Evolutionary conservation across 202 grass and related monocot species (phyloP).

Genomic region (Zoysia matrella): DNA sequence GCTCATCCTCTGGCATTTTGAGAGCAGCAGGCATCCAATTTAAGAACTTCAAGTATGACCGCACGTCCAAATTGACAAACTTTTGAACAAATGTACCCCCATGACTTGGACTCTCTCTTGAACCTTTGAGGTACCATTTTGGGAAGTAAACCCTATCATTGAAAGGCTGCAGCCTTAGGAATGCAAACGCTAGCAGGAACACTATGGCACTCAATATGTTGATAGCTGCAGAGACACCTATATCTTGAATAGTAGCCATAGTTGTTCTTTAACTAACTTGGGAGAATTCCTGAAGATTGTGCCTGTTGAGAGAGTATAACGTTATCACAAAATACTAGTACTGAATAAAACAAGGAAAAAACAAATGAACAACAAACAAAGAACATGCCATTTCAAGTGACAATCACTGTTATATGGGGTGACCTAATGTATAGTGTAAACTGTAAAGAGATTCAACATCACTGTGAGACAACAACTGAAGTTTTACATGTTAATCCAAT

Average conservation of each 20-base stretch:
- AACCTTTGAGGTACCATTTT: constrained; percentile 56
- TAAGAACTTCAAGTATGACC: constrained; percentile 88
- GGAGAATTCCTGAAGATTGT: constrained; percentile 17
- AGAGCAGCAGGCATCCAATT: constrained; percentile 46
- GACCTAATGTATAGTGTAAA: background rate
- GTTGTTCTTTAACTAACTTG: constrained; percentile 44
- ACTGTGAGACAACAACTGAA: constrained; percentile 1
- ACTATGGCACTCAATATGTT: constrained; percentile 75
- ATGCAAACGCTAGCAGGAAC: constrained; percentile 93
- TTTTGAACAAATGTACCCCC: constrained; percentile 72
- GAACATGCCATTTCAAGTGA: no score
- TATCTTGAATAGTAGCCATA: constrained; percentile 81
- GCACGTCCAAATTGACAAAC: constrained; percentile 94
- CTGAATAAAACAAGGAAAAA: constrained; percentile 4
- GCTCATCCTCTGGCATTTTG: constrained; percentile 92
- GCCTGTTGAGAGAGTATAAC: constrained; percentile 25
- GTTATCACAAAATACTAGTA: background rate
- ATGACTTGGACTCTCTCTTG: constrained; percentile 79
- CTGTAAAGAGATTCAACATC: background rate
- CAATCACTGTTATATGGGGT: background rate
- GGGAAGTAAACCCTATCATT: constrained; percentile 82
- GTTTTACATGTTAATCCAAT: constrained; percentile 29
- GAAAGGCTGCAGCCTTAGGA: constrained; percentile 88
- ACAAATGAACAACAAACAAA: no score
- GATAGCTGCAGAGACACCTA: constrained; percentile 81